phyloP scores from a whole-genome alignment of 768 basidiomycete species.

The Xanthoconium purpureum region DNA sequence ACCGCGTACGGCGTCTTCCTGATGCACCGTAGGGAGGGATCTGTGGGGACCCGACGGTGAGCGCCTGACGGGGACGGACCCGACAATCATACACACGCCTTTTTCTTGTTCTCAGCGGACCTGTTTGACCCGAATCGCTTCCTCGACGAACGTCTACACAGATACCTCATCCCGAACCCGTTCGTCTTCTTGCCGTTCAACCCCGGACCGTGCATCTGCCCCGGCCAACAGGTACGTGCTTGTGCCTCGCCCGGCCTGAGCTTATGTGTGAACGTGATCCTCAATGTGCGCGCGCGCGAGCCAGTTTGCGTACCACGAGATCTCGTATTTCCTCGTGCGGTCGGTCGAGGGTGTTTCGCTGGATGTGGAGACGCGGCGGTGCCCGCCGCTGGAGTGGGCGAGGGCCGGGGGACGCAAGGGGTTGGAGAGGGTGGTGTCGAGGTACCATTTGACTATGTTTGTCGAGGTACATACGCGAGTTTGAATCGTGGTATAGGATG shows the following conservation, averaged over 20 bases:
- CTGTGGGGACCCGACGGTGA: constrained; percentile 38
- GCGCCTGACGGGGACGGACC: background rate
- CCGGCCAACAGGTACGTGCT: constrained; percentile 43
- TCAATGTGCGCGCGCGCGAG: background rate
- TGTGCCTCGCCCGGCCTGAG: too few relatives aligned
- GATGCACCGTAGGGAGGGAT: constrained; percentile 39
- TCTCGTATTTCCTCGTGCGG: constrained; percentile 52
- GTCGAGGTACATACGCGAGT: constrained; percentile 32
- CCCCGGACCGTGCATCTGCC: constrained; percentile 63
- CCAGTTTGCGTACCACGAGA: constrained; percentile 55
- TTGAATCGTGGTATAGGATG: constrained; percentile 8
- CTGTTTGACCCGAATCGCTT: constrained; percentile 66
- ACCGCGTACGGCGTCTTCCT: constrained; percentile 24
- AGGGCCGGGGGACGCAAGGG: constrained; percentile 35
- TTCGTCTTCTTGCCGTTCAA: constrained; percentile 73
- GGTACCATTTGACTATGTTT: constrained; percentile 43
- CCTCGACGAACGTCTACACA: constrained; percentile 53
- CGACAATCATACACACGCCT: too few relatives aligned
- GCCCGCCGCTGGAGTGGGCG: constrained; percentile 35
- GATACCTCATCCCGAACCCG: constrained; percentile 54
- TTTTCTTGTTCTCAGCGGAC: constrained; percentile 12
- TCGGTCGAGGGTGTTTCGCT: constrained; percentile 42
- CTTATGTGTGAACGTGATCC: background rate
- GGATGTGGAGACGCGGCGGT: constrained; percentile 35
- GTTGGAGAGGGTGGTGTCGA: constrained; percentile 39